A percentile compares a stretch with the other conserved stretches of the same genome.
Conservation (phyloP, 2,329 filamentous ascomycete species). For the Fusarium coffeatum region DNA sequence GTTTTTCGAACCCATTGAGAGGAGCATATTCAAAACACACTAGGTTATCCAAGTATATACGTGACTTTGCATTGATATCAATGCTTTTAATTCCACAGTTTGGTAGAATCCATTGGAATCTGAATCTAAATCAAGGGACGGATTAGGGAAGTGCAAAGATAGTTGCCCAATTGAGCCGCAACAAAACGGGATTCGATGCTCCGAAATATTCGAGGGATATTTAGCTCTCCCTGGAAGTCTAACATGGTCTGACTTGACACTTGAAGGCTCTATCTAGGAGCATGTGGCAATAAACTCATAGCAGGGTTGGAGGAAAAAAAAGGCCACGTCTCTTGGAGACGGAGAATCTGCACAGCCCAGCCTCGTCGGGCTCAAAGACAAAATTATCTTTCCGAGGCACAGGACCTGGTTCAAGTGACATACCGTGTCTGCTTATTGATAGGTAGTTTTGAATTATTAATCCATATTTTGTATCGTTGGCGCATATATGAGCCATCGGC, state of each 20-base stretch:
- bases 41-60: background rate
- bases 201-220: constrained; percentile 18
- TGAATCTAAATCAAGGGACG: background rate
- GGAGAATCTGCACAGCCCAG: constrained; percentile 17
- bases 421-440: constrained; percentile 14
- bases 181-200: constrained; percentile 32
- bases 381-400: background rate
- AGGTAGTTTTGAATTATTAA: constrained; percentile 21
- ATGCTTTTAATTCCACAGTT: background rate
- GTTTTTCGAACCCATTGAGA: background rate
- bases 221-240: constrained; percentile 1
- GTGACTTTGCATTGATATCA: background rate
- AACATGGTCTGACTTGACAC: constrained; percentile 2
- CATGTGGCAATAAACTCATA: constrained; percentile 35
- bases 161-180: constrained; percentile 35
- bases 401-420: constrained; percentile 1
- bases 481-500: background rate
- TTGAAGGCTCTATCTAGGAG: background rate
- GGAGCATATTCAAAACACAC: background rate
- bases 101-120: background rate
- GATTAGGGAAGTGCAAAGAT: constrained; percentile 22
- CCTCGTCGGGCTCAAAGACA: constrained; percentile 7
- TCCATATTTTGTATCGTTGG: background rate
- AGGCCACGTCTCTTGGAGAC: constrained; percentile 24
- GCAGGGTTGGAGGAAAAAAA: constrained; percentile 7